Base-by-base conservation (phyloP, 257 asterid genomes). In the Thymus mandschuricus region DNA sequence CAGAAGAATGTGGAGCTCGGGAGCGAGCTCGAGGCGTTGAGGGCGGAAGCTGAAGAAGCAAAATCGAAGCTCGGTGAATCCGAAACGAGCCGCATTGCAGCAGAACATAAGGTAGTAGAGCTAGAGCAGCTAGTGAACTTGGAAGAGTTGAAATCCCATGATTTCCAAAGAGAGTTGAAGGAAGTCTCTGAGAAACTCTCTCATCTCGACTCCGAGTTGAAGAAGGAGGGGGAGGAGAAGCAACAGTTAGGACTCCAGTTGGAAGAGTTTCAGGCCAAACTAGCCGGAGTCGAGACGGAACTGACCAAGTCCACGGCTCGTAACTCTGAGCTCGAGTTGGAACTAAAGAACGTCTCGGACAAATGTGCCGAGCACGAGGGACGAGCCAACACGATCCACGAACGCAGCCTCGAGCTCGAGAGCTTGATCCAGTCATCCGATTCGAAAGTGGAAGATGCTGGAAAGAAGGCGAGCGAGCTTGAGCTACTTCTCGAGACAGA, bases 401-500 rank as follows among this genome's bases (percentile, higher is more conserved):
- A 86, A 73, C 92, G 92, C 35, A 81, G 93, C 81, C 78, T 84
- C 54, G 98, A 90, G 54, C 90, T 92, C 2, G 97, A 92, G 87
- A 88, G 80, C 66, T 80, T 90, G 61, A 73, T 88, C 70, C 85
- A 83, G 81, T 68, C 77, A 43, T 88, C 96, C 1, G 92, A 90
- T 77, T 82, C 90, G 45, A 92, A 87, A 81, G 90, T 82, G 46
- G 86, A 71, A 41, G 93, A 86, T 31, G 78, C 91, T 11, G 81
- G 73, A 11, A 80, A 87, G 73, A 89, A 76, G 85, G 89, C 44
- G 72, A 78, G 87, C 6, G 90, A 93, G 72, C 65, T 93, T 69
- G 92, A 92, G 90, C 74, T 84, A 58, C 84, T 88, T 77, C 96
- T 92, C 30, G 94, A 85, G 73, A 84, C 92, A 7, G 96, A 93